phyloP scores from a whole-genome alignment of 768 basidiomycete genomes.

The Harrya chromipes region DNA sequence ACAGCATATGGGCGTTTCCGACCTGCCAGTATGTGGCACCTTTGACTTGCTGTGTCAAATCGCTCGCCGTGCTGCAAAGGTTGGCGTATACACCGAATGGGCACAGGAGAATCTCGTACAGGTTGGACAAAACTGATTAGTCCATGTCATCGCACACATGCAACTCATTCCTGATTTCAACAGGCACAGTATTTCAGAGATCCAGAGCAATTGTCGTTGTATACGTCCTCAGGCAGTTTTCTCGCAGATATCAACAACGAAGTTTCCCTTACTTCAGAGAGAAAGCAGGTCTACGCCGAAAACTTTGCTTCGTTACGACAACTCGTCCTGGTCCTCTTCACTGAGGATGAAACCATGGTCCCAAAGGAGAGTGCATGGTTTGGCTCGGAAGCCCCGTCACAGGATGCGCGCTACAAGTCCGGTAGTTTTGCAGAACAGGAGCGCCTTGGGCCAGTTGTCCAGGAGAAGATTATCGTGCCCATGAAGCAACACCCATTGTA shows the following conservation, averaged over 20 bases:
- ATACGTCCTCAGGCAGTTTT: conserved; percentile 62
- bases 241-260: conserved; percentile 82
- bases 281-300: conserved; percentile 56
- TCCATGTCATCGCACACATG: neutral
- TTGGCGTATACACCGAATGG: conserved; percentile 71
- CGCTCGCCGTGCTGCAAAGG: conserved; percentile 56
- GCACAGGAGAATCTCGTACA: conserved; percentile 74
- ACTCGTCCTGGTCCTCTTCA: conserved; percentile 73
- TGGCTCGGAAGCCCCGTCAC: conserved; percentile 56
- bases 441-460: conserved; percentile 1
- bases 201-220: conserved; percentile 53
- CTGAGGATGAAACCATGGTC: conserved; percentile 70
- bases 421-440: conserved; percentile 11
- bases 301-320: conserved; percentile 61
- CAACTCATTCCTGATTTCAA: neutral
- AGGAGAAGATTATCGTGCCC: conserved; percentile 49
- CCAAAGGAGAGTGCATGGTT: conserved; percentile 90
- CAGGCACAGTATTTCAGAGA: conserved; percentile 90
- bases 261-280: conserved; percentile 36
- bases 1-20: conserved; percentile 84
- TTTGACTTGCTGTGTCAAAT: conserved; percentile 69
- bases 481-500: conserved; percentile 76
- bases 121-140: conserved; percentile 34
- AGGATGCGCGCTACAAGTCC: conserved; percentile 20
- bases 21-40: conserved; percentile 61